phyloP scores from a whole-genome alignment of 257 asterid genomes.

The Nicotiana undulata region DNA sequence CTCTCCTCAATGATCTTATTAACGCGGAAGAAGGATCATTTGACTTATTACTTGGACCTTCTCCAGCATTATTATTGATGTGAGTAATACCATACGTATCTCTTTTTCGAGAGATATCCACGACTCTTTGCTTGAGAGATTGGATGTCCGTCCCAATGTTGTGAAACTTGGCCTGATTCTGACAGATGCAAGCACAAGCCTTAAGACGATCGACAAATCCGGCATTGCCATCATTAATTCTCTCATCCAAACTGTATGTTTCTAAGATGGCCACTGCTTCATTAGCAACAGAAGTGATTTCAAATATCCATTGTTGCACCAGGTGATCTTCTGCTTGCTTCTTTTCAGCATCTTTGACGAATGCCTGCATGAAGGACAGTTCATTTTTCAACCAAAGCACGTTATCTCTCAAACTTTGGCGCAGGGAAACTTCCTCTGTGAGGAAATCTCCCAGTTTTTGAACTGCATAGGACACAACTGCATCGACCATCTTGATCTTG shows the following conservation, averaged over 20 bases:
- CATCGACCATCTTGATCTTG: not conserved
- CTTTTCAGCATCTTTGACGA: constrained; percentile 1
- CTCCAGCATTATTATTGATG: not conserved
- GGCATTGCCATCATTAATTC: not conserved
- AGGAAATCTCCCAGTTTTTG: not conserved
- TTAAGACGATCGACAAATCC: not conserved
- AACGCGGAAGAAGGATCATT: not conserved
- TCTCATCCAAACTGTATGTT: not conserved
- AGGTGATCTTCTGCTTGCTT: not conserved
- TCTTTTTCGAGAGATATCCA: constrained; percentile 4
- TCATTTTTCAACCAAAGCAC: not conserved
- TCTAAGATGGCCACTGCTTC: constrained; percentile 7
- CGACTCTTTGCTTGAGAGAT: constrained; percentile 6
- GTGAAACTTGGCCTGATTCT: not conserved
- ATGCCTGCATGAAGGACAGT: not conserved
- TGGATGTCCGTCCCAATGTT: not conserved
- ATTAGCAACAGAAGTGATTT: not conserved
- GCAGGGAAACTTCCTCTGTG: not conserved
- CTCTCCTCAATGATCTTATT: constrained; percentile 1
- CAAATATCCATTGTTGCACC: constrained; percentile 1
- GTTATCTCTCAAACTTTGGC: not conserved
- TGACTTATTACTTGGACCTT: not conserved
- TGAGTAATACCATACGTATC: not conserved
- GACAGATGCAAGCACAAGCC: constrained; percentile 2
- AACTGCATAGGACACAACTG: constrained; percentile 1